Evolutionary conservation across 2,329 filamentous ascomycete species (phyloP).

Genomic region (Venturiaceae sp.): DNA sequence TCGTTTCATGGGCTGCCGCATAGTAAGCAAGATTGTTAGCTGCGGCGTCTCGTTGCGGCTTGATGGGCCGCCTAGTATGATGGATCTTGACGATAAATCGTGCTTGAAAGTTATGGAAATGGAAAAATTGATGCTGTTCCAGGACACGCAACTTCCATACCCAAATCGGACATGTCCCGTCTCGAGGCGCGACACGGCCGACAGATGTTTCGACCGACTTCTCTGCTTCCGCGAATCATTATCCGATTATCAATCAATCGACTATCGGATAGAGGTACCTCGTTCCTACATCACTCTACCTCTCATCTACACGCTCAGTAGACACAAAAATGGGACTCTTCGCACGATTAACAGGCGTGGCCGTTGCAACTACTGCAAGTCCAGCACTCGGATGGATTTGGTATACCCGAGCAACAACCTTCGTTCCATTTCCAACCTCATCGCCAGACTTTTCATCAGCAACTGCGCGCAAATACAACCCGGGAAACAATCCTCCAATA

Average conservation of each 20-base stretch:
- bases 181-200: not conserved
- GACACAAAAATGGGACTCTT: not conserved
- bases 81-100: not conserved
- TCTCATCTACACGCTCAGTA: not conserved
- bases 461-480: constrained; percentile 20
- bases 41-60: not conserved
- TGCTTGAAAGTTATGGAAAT: not conserved
- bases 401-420: constrained; percentile 25
- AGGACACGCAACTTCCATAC: not conserved
- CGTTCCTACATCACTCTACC: not conserved
- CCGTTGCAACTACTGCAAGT: not conserved
- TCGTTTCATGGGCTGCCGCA: not conserved
- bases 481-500: constrained; percentile 24
- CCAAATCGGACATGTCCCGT: not conserved
- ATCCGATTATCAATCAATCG: not conserved
- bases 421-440: constrained; percentile 21
- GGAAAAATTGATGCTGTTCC: not conserved
- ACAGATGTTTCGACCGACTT: not conserved
- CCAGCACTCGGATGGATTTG: constrained; percentile 19
- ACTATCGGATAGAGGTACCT: not conserved
- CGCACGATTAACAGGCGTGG: not conserved
- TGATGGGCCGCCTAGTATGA: not conserved
- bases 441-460: constrained; percentile 18
- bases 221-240: not conserved
- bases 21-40: not conserved